phyloP scores from a whole-genome alignment of 768 basidiomycete species.

The Leccinum subtestaceum region DNA sequence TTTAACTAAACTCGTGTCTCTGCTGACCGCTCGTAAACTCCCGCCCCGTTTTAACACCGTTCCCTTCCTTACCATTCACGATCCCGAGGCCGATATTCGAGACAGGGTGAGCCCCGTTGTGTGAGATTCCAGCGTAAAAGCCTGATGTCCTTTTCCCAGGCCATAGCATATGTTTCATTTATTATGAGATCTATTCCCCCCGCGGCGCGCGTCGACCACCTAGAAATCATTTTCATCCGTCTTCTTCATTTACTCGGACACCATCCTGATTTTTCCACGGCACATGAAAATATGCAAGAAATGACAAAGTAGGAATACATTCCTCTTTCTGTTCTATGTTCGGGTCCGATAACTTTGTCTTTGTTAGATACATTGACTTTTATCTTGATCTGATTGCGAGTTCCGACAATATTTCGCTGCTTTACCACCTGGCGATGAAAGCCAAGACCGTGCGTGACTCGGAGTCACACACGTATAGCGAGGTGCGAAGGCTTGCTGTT shows the following conservation, averaged over 20 bases:
- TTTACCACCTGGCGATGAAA: constrained; percentile 79
- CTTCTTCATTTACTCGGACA: constrained; percentile 87
- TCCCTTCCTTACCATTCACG: constrained; percentile 85
- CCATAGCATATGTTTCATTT: constrained; percentile 52
- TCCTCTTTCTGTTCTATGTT: neutral
- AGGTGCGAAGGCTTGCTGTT: constrained; percentile 43
- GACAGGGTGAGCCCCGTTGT: constrained; percentile 45
- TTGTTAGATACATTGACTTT: constrained; percentile 77
- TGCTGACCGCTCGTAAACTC: constrained; percentile 64
- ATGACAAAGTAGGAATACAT: constrained; percentile 67
- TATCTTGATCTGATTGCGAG: constrained; percentile 77
- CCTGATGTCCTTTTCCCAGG: constrained; percentile 37
- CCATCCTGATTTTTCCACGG: constrained; percentile 84
- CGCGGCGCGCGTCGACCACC: constrained; percentile 59
- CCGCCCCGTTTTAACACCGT: constrained; percentile 75
- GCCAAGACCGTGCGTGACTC: constrained; percentile 86
- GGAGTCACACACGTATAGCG: constrained; percentile 61
- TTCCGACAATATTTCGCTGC: constrained; percentile 78
- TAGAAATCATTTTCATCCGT: constrained; percentile 84
- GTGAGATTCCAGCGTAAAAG: neutral
- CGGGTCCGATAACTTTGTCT: neutral
- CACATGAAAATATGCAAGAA: constrained; percentile 66
- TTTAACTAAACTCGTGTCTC: constrained; percentile 65
- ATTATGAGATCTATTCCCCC: constrained; percentile 44
- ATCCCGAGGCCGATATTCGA: constrained; percentile 84